Percentiles rank a stretch among this genome's conserved stretches.
These are phyloP conservation scores for Neocucurbitaria cava DNA, from an alignment of 2,329 filamentous ascomycete species.

Conservation along the genomic window DNA sequence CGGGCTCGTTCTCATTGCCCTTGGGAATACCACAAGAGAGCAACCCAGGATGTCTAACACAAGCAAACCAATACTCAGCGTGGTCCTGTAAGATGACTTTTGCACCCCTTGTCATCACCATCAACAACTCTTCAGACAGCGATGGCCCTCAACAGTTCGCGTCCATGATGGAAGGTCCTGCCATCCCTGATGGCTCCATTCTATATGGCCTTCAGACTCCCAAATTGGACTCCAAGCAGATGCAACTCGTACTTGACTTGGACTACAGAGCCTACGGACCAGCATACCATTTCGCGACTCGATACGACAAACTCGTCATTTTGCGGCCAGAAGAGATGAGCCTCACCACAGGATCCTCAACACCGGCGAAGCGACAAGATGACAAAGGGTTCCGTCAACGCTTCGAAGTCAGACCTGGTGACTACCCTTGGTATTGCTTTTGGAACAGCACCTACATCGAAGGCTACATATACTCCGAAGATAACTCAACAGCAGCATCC, in stretches of 20 bases:
- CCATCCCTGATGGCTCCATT: constrained; percentile 52
- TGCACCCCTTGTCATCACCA: constrained; percentile 39
- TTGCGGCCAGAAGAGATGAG: constrained; percentile 50
- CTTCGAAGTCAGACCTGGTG: constrained; percentile 59
- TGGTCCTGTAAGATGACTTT: constrained; percentile 59
- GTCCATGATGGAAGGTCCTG: constrained; percentile 31
- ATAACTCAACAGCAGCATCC: constrained; percentile 54
- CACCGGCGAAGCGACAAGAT: constrained; percentile 28
- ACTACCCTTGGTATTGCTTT: constrained; percentile 72
- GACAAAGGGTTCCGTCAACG: constrained; percentile 44
- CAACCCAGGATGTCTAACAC: constrained; percentile 58
- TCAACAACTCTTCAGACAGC: constrained; percentile 27
- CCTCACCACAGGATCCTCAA: constrained; percentile 24
- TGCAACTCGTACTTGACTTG: constrained; percentile 65
- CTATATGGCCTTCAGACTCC: constrained; percentile 70
- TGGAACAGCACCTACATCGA: constrained; percentile 74
- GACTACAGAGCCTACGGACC: constrained; percentile 64
- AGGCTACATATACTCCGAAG: constrained; percentile 69
- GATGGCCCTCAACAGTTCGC: constrained; percentile 20
- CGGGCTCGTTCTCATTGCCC: constrained; percentile 59
- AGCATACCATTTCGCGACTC: constrained; percentile 67
- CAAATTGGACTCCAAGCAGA: constrained; percentile 54
- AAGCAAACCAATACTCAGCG: constrained; percentile 53
- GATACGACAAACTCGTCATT: constrained; percentile 71
- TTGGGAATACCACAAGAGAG: constrained; percentile 54